phyloP scores from a whole-genome alignment of 352 stramenopile species.

The Halophytophthora batemanensis region DNA sequence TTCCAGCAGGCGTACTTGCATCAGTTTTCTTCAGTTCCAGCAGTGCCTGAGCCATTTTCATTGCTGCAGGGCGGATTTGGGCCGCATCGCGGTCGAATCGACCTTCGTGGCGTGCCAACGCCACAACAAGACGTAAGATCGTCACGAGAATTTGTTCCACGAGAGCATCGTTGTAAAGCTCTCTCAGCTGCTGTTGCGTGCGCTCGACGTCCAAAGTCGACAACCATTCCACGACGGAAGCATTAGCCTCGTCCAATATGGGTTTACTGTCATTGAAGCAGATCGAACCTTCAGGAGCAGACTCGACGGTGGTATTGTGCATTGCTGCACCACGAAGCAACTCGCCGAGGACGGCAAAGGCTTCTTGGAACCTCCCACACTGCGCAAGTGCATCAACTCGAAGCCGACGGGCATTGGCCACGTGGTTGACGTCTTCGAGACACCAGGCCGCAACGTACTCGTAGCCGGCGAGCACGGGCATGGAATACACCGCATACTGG shows the following conservation, averaged over 20 bases:
- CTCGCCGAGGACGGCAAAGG: constrained; percentile 27
- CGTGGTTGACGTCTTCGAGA: constrained; percentile 45
- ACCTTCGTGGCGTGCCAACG: constrained; percentile 26
- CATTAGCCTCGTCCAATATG: constrained; percentile 34
- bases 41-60: constrained; percentile 29
- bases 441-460: constrained; percentile 41
- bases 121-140: constrained; percentile 30
- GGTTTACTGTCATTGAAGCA: constrained; percentile 36
- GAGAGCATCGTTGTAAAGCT: constrained; percentile 19
- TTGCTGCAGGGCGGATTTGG: constrained; percentile 15
- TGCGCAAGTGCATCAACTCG: constrained; percentile 48
- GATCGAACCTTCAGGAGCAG: not conserved
- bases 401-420: constrained; percentile 48
- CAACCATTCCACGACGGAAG: constrained; percentile 34
- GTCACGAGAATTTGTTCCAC: constrained; percentile 27
- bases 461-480: constrained; percentile 60
- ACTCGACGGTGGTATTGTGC: constrained; percentile 11
- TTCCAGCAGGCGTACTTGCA: not conserved
- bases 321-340: constrained; percentile 25
- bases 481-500: constrained; percentile 35
- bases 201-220: constrained; percentile 17
- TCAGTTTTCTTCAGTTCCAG: constrained; percentile 14
- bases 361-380: constrained; percentile 52
- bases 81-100: constrained; percentile 24
- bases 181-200: constrained; percentile 16